Conservation (phyloP, 2,329 filamentous ascomycete species). For the Aspergillus sp. region DNA sequence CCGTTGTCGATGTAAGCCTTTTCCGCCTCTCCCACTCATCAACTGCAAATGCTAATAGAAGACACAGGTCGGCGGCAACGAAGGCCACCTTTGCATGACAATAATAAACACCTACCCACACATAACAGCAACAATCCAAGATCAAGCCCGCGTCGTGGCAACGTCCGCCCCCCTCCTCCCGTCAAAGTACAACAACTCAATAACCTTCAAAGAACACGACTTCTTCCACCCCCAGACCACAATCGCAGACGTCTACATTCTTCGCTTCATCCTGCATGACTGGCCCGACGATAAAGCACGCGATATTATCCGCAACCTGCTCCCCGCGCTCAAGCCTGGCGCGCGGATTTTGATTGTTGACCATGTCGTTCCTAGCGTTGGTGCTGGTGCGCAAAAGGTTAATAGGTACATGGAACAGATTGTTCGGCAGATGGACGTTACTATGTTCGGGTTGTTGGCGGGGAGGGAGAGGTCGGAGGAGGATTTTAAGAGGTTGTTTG, state of each 20-base stretch:
- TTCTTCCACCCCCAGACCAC: slow-evolving; percentile 1
- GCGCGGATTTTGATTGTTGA: neutral
- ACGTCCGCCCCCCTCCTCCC: neutral
- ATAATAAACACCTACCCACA: neutral
- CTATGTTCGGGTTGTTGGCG: neutral
- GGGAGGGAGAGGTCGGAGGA: neutral
- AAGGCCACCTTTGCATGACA: neutral
- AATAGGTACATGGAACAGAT: neutral
- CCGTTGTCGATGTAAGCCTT: neutral
- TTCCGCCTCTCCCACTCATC: neutral
- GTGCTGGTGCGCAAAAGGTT: neutral
- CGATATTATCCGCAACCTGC: neutral
- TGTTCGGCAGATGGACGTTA: neutral
- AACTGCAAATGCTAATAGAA: neutral
- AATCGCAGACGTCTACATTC: slow-evolving; percentile 1
- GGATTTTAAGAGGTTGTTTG: neutral
- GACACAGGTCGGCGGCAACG: neutral
- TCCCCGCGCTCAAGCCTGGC: neutral
- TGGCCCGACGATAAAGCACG: slow-evolving; percentile 2
- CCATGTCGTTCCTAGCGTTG: neutral
- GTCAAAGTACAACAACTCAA: neutral
- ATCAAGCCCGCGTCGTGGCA: neutral
- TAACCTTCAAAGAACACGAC: slow-evolving; percentile 1
- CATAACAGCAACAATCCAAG: slow-evolving; percentile 1
- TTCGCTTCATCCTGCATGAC: slow-evolving; percentile 3